phyloP scores from a whole-genome alignment of 2,329 filamentous ascomycete genomes.

The Penicillium frequentans region DNA sequence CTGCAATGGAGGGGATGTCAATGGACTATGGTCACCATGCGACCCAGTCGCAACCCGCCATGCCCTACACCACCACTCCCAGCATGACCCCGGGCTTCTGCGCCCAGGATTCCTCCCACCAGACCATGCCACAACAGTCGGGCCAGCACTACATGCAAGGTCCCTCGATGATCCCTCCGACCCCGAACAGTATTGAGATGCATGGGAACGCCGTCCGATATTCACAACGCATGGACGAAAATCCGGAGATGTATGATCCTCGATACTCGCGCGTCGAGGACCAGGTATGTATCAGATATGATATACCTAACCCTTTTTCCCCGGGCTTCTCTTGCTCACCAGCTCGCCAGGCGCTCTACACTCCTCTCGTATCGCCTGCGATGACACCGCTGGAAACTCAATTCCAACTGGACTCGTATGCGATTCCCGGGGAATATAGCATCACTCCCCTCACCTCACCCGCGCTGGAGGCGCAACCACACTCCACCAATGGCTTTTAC shows the following conservation, averaged over 20 bases:
- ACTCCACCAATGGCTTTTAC: slow-evolving; percentile 34
- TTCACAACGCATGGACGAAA: slow-evolving; percentile 40
- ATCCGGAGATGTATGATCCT: slow-evolving; percentile 44
- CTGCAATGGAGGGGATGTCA: slow-evolving; percentile 37
- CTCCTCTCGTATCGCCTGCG: slow-evolving; percentile 51
- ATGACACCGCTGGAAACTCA: slow-evolving; percentile 52
- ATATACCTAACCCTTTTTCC: not conserved
- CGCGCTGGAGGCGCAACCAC: slow-evolving; percentile 48
- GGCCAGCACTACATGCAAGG: slow-evolving; percentile 33
- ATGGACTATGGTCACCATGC: slow-evolving; percentile 5
- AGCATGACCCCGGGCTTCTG: slow-evolving; percentile 35
- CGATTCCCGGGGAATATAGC: slow-evolving; percentile 47
- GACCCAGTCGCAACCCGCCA: slow-evolving; percentile 23
- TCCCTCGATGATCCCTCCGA: slow-evolving; percentile 45
- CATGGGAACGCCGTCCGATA: slow-evolving; percentile 46
- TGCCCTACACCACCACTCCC: slow-evolving; percentile 32
- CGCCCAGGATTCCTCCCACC: slow-evolving; percentile 31
- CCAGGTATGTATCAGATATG: slow-evolving; percentile 35
- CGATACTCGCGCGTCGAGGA: slow-evolving; percentile 44
- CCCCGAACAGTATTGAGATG: slow-evolving; percentile 51
- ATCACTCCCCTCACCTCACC: slow-evolving; percentile 53
- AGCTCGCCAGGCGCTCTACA: slow-evolving; percentile 46
- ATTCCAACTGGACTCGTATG: slow-evolving; percentile 49
- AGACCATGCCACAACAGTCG: slow-evolving; percentile 17
- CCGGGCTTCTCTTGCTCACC: not conserved